These are phyloP conservation scores for Citrus hindsii DNA, from an alignment of 345 rosid species.

Conservation along the genomic window DNA sequence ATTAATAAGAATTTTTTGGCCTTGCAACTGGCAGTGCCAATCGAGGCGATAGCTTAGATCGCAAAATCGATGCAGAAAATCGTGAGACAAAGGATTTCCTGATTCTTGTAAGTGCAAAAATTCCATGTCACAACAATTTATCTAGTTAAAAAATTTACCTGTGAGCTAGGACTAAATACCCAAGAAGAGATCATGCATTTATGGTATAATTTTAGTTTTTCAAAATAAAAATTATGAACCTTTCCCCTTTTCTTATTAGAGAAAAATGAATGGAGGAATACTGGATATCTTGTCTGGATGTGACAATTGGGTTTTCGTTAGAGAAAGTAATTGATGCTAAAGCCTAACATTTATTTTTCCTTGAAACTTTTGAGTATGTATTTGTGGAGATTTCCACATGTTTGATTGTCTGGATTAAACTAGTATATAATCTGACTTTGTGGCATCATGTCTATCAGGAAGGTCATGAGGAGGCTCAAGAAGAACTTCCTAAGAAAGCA, in stretches of 20 bases:
- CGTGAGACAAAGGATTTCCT: slow-evolving; percentile 65
- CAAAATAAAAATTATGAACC: neutral
- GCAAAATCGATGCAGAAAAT: slow-evolving; percentile 76
- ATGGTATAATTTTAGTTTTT: neutral
- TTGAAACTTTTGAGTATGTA: neutral
- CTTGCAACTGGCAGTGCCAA: slow-evolving; percentile 66
- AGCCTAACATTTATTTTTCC: neutral
- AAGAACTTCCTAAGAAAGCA: slow-evolving; percentile 85
- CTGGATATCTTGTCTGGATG: slow-evolving; percentile 13
- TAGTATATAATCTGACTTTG: slow-evolving; percentile 9
- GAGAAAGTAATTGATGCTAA: slow-evolving; percentile 1
- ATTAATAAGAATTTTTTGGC: slow-evolving; percentile 7
- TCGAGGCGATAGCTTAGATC: slow-evolving; percentile 95
- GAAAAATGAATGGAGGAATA: slow-evolving; percentile 11
- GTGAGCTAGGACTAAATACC: neutral
- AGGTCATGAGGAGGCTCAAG: slow-evolving; percentile 91
- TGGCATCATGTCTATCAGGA: slow-evolving; percentile 47
- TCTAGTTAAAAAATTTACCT: neutral
- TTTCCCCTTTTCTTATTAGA: neutral
- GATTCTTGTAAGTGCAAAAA: slow-evolving; percentile 65
- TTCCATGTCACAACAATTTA: slow-evolving; percentile 8
- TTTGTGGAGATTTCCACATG: neutral
- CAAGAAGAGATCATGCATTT: neutral
- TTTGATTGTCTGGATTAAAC: neutral
- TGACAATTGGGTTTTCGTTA: neutral